Evolutionary conservation across 78 protist genomes (phyloP).

Genomic region (Dictyostelium firmibasis): DNA sequence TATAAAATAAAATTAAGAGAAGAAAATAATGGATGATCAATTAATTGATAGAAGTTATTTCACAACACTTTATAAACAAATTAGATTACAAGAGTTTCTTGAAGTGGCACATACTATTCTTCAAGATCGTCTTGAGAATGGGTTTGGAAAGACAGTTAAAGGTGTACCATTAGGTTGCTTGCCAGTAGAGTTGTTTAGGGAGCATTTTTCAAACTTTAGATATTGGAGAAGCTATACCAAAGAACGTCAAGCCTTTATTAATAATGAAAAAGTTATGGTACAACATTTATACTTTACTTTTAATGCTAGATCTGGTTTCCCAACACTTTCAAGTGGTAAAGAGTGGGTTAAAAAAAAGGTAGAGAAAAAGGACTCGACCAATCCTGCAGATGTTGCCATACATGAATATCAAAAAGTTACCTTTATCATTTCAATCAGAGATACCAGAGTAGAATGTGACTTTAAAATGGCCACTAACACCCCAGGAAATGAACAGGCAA

Average conservation of each 20-base stretch:
- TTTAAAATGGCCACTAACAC: constrained; percentile 33
- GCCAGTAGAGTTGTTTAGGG: constrained; percentile 68
- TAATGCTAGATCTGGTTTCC: constrained; percentile 71
- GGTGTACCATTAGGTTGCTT: constrained; percentile 75
- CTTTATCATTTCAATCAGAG: constrained; percentile 54
- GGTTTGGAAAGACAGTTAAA: constrained; percentile 60
- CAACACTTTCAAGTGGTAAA: constrained; percentile 62
- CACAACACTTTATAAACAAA: constrained; percentile 70
- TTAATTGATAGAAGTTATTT: constrained; percentile 59
- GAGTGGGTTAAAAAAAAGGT: constrained; percentile 70
- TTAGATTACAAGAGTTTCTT: constrained; percentile 77
- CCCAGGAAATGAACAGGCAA: not conserved
- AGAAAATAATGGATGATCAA: constrained; percentile 55
- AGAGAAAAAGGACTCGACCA: not conserved
- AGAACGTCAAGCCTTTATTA: constrained; percentile 25
- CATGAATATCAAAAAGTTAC: constrained; percentile 78
- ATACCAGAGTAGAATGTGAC: constrained; percentile 72
- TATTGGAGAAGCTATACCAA: constrained; percentile 72
- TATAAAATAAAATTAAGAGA: too few relatives aligned
- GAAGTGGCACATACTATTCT: constrained; percentile 75
- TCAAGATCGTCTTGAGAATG: constrained; percentile 73
- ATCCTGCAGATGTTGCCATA: not conserved
- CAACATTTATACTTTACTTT: constrained; percentile 71
- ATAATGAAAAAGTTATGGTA: constrained; percentile 56
- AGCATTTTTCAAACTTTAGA: constrained; percentile 35